Base-by-base conservation (phyloP, 108 stramenopile species). In the Pseudonitzschia delicatissima region DNA sequence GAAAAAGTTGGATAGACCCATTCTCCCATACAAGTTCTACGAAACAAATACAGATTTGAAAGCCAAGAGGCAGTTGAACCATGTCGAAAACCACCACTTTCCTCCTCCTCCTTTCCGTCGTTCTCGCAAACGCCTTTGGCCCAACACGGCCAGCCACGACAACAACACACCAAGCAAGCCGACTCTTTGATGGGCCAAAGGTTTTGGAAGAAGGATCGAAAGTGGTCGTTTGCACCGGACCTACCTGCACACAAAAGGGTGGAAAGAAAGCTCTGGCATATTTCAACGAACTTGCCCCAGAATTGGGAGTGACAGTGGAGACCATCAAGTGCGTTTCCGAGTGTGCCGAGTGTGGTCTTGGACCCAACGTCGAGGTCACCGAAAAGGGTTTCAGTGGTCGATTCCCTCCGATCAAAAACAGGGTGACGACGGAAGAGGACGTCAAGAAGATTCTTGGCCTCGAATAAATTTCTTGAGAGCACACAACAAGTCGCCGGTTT, bases 301-400 rank as follows among this genome's bases (percentile, higher is more conserved):
- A 60, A 20, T 33, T 60, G 4, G 45, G 67, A 42, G 66, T 87
- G 11, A 80, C 48, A 17, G 73, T 87, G 15, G 86, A 87, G 66
- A 74, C 86, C 27, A 62, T 84, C n/a, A 82, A 67, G 28, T 87
- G 86, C 59, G 86, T 87, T 4, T 75, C 73, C 5, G 86, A 87
- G 50, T 87, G 86, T 62, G 86, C 86, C n/a, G 86, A 87, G 57
- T 87, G 86, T 60, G 86, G 69, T 17, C 32, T 87, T 58, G 86
- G 86, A 7, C 86, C 86, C 18, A 87, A 87, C 44, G 83, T 84
- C 5, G 86, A 87, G 47, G 39, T 87, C 11, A 65, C 83, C 59
- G 77, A 71, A 33, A 71, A 74, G 34, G 81, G 83, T 39, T 83
- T 84, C 58, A 72, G 77, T 58, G 86, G 86, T 20, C 86, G 81